Evolutionary conservation across 2,329 filamentous ascomycete genomes (phyloP).

Genomic region (Aureobasidium subglaciale): DNA sequence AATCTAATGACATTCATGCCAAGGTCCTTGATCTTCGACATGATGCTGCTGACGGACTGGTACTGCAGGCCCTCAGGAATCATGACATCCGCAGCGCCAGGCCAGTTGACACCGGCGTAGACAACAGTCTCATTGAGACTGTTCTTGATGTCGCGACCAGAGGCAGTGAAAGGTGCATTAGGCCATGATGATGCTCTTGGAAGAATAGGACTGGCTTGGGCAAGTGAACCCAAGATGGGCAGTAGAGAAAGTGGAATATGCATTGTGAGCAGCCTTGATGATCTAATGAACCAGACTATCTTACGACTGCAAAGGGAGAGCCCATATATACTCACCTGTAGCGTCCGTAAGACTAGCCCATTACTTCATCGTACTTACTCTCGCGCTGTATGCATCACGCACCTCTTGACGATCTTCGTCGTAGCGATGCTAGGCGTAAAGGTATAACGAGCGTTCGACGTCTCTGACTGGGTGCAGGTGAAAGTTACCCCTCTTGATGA

Average conservation of each 20-base stretch:
- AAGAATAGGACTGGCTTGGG: not conserved
- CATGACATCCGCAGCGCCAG: conserved; percentile 56
- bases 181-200: conserved; percentile 19
- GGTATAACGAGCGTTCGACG: not conserved
- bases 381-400: not conserved
- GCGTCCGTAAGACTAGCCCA: not conserved
- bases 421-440: not conserved
- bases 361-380: not conserved
- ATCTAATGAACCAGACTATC: too few species aligned
- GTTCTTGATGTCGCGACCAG: conserved; percentile 28
- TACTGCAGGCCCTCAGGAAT: conserved; percentile 59
- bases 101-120: conserved; percentile 55
- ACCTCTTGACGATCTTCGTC: not conserved
- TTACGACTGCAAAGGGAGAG: too few species aligned
- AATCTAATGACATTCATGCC: conserved; percentile 58
- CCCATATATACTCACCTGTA: not conserved
- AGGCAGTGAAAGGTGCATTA: conserved; percentile 22
- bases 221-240: not conserved
- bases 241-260: not conserved
- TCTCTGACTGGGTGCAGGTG: not conserved
- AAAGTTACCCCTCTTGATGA: not conserved
- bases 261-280: not conserved
- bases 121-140: conserved; percentile 30
- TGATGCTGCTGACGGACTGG: conserved; percentile 49
- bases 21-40: conserved; percentile 50